Base-by-base conservation (phyloP, 352 stramenopile genomes). In the Phytophthora pini region DNA sequence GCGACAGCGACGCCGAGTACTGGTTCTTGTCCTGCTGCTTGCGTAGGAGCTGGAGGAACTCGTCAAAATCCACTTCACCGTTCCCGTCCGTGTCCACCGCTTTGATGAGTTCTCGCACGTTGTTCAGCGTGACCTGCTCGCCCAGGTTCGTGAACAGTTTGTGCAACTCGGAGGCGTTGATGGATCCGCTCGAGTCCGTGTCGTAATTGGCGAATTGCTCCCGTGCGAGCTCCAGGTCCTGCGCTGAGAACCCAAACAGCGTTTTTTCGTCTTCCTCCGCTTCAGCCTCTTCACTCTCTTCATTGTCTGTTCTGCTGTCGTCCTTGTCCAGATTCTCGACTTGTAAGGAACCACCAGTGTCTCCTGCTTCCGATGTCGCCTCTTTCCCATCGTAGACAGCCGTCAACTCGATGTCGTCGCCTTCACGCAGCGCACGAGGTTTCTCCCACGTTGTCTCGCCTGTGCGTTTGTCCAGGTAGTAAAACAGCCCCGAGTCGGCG, bases 381-480 rank as follows among this genome's bases (percentile, higher is more conserved):
- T 31, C 54, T 36, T 65, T 68, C 41, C 43, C 55, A 40, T 70
- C 46, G 26, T 84, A 79, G 3, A 75, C 65, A 8, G 58, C 61
- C 49, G 79, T 76, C 7, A 90, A 48, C 31, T 68, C 66, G 38
- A 90, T 70, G 48, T 92, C 82, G 3, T 84, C 72, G 8, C 80
- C 68, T 8, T 44, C 43, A 26, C 76, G 76, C 15, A 94, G 71
- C n/a, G 75, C 43, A 26, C 65, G 75, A 17, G 84, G 86, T 50
- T 92, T 93, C 40, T 89, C 77, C 84, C 86, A 94, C 50, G 82
- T 89, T 27, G 78, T 92, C 67, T 92, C 75, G 20, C 80, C 74
- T 26, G 83, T 90, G 13, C 73, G 72, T 40, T 77, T 85, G 59
- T 92, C 89, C 68, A 89, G 56, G 62, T 94, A 94, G 64, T 93